Evolutionary conservation across 108 stramenopile genomes (phyloP).

Genomic region (Ochromonas danica): DNA sequence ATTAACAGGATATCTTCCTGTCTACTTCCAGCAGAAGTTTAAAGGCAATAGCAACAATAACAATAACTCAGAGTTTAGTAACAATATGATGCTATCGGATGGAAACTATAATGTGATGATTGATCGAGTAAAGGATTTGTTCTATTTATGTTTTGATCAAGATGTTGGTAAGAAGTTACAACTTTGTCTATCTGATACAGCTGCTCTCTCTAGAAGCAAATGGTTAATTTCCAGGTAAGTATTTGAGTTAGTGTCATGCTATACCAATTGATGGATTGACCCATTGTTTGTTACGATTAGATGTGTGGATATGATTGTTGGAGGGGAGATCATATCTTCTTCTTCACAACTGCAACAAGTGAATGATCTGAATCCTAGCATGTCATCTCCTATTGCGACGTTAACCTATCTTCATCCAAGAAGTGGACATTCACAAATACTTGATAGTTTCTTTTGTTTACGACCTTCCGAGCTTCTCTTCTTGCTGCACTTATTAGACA

Average conservation of each 20-base stretch:
- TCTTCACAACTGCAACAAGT: too few relatives aligned
- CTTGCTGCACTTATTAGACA: neutral
- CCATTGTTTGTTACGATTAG: neutral
- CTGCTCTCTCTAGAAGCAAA: neutral
- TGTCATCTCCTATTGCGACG: neutral
- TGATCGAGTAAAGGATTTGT: neutral
- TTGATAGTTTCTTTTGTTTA: neutral
- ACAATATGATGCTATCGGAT: neutral
- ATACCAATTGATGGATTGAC: too few relatives aligned
- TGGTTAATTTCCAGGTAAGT: neutral
- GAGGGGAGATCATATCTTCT: too few relatives aligned
- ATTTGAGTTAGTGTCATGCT: neutral
- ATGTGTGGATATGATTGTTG: neutral
- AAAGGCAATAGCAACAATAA: neutral
- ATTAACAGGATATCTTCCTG: neutral
- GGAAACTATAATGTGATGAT: neutral
- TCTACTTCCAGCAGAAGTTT: neutral
- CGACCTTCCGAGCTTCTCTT: neutral
- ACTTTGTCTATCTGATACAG: neutral
- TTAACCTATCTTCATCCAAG: neutral
- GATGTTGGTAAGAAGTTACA: neutral
- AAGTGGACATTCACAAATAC: neutral
- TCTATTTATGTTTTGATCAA: neutral
- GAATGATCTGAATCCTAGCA: too few relatives aligned
- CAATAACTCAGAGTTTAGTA: neutral